Evolutionary conservation across 306 rosid species (phyloP), one percentile per base, ranked within the genome.

Genomic region (Lagenaria siceraria): DNA sequence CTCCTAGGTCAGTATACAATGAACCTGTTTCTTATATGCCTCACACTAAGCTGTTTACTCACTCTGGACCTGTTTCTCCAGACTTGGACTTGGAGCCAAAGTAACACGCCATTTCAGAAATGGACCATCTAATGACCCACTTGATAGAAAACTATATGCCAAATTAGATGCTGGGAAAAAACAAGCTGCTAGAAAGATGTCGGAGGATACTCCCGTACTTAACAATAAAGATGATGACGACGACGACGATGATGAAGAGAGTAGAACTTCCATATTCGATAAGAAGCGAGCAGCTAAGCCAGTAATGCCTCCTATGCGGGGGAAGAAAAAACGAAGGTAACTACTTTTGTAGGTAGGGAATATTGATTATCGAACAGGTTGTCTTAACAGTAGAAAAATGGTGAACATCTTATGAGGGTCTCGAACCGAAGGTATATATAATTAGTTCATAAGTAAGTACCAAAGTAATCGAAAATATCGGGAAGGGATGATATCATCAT

Each of bases 71-170:
- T 33, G 29, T 81, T 70, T 22, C 61, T 84, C 58, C 54, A 91
- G 98, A 88, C 98, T 89, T 81, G 98, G 97, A 42, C 85, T 94
- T 54, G 98, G 98, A 63, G 97, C 97, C 68, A 90, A 82, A 84
- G 83, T 90, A 80, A 25, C 87, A 19, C 87, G 93, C 38, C 84
- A 87, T n/a, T 59, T 88, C 76, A 89, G 84, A 46, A 53, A 78
- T 68, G 88, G 80, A 69, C 95, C 87, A 15, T 84, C 88, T 22
- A 74, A 87, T 74, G 91, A 90, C 77, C 95, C 98, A 10, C 81
- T 90, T n/a, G 97, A 87, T 68, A 82, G 84, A 71, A 91, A 84
- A 85, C 76, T 94, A 79, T 58, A 80, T 77, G 81, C 91, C 77
- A 88, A 90, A 81, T 81, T 94, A 80, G 77, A 56, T 58, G 79